phyloP scores from a whole-genome alignment of 148 eudicot species.

The Pharnaceum exiguum region DNA sequence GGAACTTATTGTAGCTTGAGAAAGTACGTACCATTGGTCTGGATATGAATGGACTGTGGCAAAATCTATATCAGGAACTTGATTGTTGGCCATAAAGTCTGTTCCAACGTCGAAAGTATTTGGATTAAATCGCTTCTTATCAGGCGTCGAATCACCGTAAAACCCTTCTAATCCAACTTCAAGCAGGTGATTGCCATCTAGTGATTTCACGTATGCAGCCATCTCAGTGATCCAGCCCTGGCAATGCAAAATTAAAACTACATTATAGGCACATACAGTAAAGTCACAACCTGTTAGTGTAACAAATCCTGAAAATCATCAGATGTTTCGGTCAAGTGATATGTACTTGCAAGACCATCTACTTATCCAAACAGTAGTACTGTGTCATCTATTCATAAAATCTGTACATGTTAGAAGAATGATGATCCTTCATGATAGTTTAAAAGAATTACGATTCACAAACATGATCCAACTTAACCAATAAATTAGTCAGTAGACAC shows the following conservation, averaged over 20 bases:
- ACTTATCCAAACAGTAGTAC: no score
- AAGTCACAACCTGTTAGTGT: no score
- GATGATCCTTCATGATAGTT: no score
- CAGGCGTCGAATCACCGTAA: conserved; percentile 42
- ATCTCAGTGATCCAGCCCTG: conserved; percentile 64
- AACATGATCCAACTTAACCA: no score
- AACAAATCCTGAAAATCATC: no score
- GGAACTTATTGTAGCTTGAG: background rate
- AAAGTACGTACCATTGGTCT: conserved; percentile 39
- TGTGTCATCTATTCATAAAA: no score
- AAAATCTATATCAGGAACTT: conserved; percentile 49
- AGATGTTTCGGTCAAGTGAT: no score
- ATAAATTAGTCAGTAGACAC: no score
- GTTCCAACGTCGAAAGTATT: conserved; percentile 35
- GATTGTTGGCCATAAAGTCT: conserved; percentile 61
- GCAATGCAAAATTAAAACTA: background rate
- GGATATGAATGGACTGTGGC: conserved; percentile 74
- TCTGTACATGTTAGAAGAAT: no score
- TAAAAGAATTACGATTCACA: no score
- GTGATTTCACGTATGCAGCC: conserved; percentile 62
- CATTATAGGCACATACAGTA: no score
- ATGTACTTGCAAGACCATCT: no score
- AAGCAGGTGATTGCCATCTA: conserved; percentile 49
- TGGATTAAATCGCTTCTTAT: conserved; percentile 33
- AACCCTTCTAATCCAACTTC: conserved; percentile 72